A percentile compares a stretch with the other conserved stretches of the same genome.
Conservation (phyloP, 768 basidiomycete species). For the Mycena crocata region DNA sequence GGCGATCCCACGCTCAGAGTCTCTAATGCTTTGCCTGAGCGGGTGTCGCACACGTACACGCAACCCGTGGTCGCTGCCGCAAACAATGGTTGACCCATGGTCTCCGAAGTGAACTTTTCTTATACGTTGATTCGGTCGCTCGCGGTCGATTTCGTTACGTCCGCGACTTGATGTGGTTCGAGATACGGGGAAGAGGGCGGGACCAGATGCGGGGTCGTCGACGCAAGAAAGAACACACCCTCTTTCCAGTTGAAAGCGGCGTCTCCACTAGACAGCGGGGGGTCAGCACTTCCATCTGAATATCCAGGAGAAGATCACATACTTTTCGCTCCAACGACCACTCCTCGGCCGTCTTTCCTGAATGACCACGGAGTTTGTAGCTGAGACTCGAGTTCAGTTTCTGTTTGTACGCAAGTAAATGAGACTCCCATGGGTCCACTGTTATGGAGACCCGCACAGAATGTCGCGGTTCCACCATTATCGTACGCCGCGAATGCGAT, state of each 20-base stretch:
- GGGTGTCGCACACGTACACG: slow-evolving; percentile 15
- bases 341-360: background rate
- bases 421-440: slow-evolving; percentile 10
- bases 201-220: slow-evolving; percentile 12
- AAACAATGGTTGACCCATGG: slow-evolving; percentile 4
- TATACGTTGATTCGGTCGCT: background rate
- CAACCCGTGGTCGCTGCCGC: slow-evolving; percentile 17
- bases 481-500: slow-evolving; percentile 11
- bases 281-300: background rate
- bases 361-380: slow-evolving; percentile 3
- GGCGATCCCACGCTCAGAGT: slow-evolving; percentile 9
- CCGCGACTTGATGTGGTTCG: slow-evolving; percentile 3
- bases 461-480: slow-evolving; percentile 9
- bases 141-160: slow-evolving; percentile 2
- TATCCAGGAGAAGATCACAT: background rate
- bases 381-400: background rate
- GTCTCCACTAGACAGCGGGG: background rate
- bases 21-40: slow-evolving; percentile 3
- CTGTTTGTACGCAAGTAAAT: background rate
- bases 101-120: slow-evolving; percentile 12
- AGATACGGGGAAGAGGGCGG: slow-evolving; percentile 13
- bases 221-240: slow-evolving; percentile 16
- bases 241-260: slow-evolving; percentile 13
- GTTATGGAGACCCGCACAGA: slow-evolving; percentile 5
- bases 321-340: slow-evolving; percentile 5